Percentiles rank a stretch among this genome's conserved stretches.
phyloP scores from a whole-genome alignment of 345 rosid species.

The Jatropha curcas region DNA sequence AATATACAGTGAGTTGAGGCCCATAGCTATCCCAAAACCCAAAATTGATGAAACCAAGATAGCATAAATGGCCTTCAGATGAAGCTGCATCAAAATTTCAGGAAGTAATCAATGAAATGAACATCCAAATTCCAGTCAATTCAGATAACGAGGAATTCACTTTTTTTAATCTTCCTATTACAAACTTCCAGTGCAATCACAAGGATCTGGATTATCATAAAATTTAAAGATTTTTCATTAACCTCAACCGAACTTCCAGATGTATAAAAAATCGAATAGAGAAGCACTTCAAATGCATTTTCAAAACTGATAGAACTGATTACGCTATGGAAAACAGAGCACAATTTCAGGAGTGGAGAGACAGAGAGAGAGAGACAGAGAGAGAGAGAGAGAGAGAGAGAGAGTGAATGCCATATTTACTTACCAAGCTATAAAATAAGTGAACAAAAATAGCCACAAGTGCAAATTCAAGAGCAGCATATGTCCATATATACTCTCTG shows the following conservation, averaged over 20 bases:
- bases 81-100: conserved; percentile 52
- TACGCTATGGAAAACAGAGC: background rate
- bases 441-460: conserved; percentile 65
- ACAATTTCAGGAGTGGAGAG: background rate
- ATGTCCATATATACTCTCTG: conserved; percentile 87
- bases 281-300: no score
- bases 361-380: background rate
- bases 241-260: background rate
- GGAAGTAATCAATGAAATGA: background rate
- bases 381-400: background rate
- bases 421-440: conserved; percentile 59
- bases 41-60: conserved; percentile 61
- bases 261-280: background rate
- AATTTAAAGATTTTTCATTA: background rate
- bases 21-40: conserved; percentile 80
- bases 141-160: background rate
- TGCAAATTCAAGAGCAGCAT: conserved; percentile 87
- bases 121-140: background rate
- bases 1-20: conserved; percentile 66
- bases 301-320: no score
- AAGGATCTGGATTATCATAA: background rate
- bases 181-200: background rate
- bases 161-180: background rate
- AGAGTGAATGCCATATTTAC: conserved; percentile 20
- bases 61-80: conserved; percentile 57